A percentile compares a stretch with the other conserved stretches of the same genome.
Conservation (phyloP, 176 grass and related monocot genomes). For the Themeda triandra region DNA sequence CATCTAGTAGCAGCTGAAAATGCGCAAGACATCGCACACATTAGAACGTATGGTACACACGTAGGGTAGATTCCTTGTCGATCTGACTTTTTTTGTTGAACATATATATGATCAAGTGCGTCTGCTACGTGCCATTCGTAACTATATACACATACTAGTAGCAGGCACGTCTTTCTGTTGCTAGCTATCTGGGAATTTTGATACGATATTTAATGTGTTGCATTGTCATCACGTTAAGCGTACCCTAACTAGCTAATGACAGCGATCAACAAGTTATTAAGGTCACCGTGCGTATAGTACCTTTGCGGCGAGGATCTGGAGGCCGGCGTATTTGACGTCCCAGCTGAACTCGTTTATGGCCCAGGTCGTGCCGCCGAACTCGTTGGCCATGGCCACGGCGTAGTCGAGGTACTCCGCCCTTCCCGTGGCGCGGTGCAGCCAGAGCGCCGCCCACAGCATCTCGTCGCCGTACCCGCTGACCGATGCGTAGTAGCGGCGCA, state of each 20-base stretch:
- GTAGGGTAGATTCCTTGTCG: no score
- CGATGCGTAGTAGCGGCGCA: conserved; percentile 43
- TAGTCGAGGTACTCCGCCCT: conserved; percentile 39
- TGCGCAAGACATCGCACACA: neutral
- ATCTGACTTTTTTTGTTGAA: no score
- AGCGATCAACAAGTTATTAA: neutral
- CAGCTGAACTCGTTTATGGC: conserved; percentile 62
- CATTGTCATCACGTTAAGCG: neutral
- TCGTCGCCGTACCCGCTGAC: conserved; percentile 65
- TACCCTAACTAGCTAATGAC: neutral
- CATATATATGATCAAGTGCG: no score
- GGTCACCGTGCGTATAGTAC: neutral
- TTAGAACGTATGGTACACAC: neutral
- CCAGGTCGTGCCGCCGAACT: conserved; percentile 48
- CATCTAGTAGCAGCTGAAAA: conserved; percentile 40
- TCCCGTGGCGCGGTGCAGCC: conserved; percentile 52
- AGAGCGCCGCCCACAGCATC: conserved; percentile 64
- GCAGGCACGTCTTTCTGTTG: no score
- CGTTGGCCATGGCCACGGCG: conserved; percentile 31
- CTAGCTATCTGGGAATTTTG: no score
- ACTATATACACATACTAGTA: no score
- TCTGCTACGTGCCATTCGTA: no score
- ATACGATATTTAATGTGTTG: neutral
- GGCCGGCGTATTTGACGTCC: conserved; percentile 62
- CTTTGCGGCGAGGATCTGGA: conserved; percentile 53